phyloP scores from a whole-genome alignment of 139 green algal genomes.

The Asterochloris erici region DNA sequence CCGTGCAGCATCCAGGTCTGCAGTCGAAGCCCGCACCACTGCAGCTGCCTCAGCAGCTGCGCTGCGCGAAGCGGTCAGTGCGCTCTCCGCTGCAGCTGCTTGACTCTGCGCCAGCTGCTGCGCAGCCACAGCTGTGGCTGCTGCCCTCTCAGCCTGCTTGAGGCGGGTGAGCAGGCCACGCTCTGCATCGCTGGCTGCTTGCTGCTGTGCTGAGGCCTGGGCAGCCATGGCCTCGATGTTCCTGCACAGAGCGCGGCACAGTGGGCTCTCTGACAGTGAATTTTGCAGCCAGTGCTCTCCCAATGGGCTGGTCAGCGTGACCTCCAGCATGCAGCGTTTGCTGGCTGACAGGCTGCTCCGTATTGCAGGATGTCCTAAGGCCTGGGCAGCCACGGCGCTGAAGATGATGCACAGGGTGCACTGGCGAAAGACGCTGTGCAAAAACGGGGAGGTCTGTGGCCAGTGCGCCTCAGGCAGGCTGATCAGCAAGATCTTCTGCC shows the following conservation, averaged over 20 bases:
- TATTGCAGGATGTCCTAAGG: not conserved
- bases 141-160: conserved; percentile 14
- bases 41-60: conserved; percentile 17
- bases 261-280: no score
- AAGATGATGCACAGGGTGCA: no score
- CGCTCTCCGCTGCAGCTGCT: conserved; percentile 1
- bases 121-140: conserved; percentile 10
- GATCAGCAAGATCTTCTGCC: no score
- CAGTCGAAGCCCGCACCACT: conserved; percentile 10
- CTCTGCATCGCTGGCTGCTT: conserved; percentile 32
- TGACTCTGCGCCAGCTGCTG: conserved; percentile 3
- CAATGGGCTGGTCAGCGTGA: not conserved
- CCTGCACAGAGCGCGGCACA: conserved; percentile 10
- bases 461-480: no score
- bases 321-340: not conserved
- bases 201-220: conserved; percentile 23
- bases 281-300: no score
- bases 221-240: conserved; percentile 55
- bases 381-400: not conserved
- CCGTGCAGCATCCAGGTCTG: conserved; percentile 17
- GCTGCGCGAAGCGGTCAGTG: conserved; percentile 4
- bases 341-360: no score
- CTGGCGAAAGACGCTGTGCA: no score
- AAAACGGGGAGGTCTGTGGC: no score
- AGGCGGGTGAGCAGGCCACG: conserved; percentile 25